Conservation (phyloP, 169 alveolate genomes). For the Plasmodium gallinaceum region DNA sequence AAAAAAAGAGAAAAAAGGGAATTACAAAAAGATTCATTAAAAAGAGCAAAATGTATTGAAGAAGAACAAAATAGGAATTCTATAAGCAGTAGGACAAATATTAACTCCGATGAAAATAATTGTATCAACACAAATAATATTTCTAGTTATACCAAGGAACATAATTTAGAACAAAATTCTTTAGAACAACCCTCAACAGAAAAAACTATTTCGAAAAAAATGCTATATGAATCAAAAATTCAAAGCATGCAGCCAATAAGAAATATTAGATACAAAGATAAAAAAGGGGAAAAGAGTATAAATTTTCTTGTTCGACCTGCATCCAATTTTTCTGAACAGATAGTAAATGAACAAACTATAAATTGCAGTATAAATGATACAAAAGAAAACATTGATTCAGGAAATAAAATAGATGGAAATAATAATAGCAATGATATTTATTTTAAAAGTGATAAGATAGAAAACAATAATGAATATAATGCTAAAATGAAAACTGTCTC, state of each 20-base stretch:
- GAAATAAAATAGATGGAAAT: neutral
- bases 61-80: conserved; percentile 9
- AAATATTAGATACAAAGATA: conserved; percentile 62
- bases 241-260: conserved; percentile 76
- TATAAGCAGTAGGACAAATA: neutral
- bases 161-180: neutral
- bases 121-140: neutral
- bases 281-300: conserved; percentile 67
- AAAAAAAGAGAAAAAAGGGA: conserved; percentile 85
- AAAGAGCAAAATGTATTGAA: conserved; percentile 38
- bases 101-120: neutral
- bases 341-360: neutral
- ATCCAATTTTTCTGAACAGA: conserved; percentile 2
- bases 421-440: neutral
- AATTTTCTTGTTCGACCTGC: conserved; percentile 70
- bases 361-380: neutral
- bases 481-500: neutral
- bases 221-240: conserved; percentile 53
- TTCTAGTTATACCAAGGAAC: too few species aligned
- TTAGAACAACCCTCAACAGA: neutral
- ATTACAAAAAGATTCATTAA: conserved; percentile 57
- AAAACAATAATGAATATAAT: neutral
- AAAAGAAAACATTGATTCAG: neutral
- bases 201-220: conserved; percentile 18
- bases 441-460: neutral